phyloP scores from a whole-genome alignment of 2,329 filamentous ascomycete genomes.

The Botrytis galanthina region DNA sequence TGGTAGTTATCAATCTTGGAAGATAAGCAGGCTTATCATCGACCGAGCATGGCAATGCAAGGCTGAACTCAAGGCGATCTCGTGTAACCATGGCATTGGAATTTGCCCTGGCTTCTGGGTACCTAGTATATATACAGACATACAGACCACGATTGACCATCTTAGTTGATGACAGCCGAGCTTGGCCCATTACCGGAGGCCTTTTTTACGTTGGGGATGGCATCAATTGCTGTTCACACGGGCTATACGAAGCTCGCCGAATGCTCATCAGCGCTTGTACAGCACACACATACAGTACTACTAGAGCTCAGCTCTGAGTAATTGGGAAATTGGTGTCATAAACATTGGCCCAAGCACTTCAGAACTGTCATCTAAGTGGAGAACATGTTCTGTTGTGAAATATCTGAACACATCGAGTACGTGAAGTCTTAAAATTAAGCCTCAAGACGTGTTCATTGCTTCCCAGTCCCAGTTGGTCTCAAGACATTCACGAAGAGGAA shows the following conservation, averaged over 20 bases:
- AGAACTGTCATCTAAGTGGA: neutral
- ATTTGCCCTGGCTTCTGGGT: too few species aligned
- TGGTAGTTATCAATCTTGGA: neutral
- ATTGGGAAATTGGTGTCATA: neutral
- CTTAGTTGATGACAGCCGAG: neutral
- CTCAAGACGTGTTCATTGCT: neutral
- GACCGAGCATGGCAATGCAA: neutral
- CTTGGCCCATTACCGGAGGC: neutral
- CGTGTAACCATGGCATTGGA: constrained; percentile 2
- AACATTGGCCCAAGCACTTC: neutral
- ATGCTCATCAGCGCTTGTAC: neutral
- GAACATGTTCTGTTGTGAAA: neutral
- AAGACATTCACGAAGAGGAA: neutral
- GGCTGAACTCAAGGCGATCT: constrained; percentile 6
- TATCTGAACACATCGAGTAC: neutral
- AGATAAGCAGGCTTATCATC: constrained; percentile 5
- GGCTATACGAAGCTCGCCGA: neutral
- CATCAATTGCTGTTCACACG: constrained; percentile 3
- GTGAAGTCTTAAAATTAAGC: neutral
- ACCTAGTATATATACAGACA: neutral
- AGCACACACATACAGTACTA: neutral
- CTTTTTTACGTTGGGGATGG: neutral
- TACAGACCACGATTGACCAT: neutral
- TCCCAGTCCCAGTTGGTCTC: neutral
- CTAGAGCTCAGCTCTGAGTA: neutral